Conservation (phyloP, 192 early-diverging fungal species). For the Phycomyces blakesleeanus region DNA sequence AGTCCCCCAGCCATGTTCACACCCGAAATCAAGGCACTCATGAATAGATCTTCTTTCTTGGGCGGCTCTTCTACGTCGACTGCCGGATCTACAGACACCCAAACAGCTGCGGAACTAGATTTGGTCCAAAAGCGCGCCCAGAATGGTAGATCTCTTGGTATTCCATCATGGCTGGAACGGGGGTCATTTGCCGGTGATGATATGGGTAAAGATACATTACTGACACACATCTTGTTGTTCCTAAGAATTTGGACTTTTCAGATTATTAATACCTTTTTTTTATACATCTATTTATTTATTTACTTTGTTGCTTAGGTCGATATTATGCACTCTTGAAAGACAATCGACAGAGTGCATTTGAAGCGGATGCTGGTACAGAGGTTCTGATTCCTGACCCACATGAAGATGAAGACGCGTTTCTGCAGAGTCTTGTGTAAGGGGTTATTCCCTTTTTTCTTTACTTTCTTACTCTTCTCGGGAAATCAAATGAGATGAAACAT, state of each 20-base stretch:
- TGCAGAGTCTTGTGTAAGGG: conserved; percentile 43
- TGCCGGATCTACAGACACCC: neutral
- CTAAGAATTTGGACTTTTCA: too few species aligned
- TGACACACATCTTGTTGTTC: too few species aligned
- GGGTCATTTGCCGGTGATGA: conserved; percentile 24
- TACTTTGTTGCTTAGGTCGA: too few species aligned
- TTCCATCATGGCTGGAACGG: conserved; percentile 32
- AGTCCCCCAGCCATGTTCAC: conserved; percentile 25
- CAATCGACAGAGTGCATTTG: conserved; percentile 27
- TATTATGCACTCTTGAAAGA: conserved; percentile 49
- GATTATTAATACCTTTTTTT: too few species aligned
- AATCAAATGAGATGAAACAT: too few species aligned
- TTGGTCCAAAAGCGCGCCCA: neutral
- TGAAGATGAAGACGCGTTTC: conserved; percentile 40
- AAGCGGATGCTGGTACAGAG: neutral
- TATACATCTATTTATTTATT: too few species aligned
- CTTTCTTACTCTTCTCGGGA: neutral
- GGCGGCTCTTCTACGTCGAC: conserved; percentile 7
- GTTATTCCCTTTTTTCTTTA: neutral
- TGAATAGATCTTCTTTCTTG: conserved; percentile 6
- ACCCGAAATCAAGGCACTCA: conserved; percentile 28
- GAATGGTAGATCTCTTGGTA: conserved; percentile 3
- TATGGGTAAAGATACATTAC: conserved; percentile 32
- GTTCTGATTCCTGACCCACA: conserved; percentile 28
- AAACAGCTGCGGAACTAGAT: conserved; percentile 4